These are phyloP conservation scores for Exophiala aquamarina DNA, from an alignment of 2,329 filamentous ascomycete species.

Conservation along the genomic window DNA sequence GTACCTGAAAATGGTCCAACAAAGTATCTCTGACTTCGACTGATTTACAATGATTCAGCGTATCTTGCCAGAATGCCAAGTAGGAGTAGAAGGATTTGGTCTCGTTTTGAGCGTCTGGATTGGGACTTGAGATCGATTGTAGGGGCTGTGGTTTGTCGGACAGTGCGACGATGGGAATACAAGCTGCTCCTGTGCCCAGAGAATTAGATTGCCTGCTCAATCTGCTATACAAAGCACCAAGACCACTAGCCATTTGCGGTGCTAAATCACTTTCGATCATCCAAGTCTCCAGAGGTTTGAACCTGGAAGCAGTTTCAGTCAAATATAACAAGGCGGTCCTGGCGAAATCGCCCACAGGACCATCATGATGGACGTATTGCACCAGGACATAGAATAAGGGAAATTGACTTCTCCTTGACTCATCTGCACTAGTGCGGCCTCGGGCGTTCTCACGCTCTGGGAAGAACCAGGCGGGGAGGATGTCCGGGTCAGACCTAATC, in stretches of 20 bases:
- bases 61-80: slow-evolving; percentile 96
- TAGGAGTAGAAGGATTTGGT: slow-evolving; percentile 93
- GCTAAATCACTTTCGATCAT: slow-evolving; percentile 95
- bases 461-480: slow-evolving; percentile 90
- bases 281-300: slow-evolving; percentile 84
- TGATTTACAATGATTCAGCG: slow-evolving; percentile 91
- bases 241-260: slow-evolving; percentile 92
- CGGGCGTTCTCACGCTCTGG: slow-evolving; percentile 47
- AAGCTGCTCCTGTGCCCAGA: slow-evolving; percentile 64
- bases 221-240: slow-evolving; percentile 75
- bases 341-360: slow-evolving; percentile 92
- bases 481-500: slow-evolving; percentile 83
- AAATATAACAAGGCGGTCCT: slow-evolving; percentile 92
- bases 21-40: slow-evolving; percentile 88
- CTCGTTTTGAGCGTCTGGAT: slow-evolving; percentile 76
- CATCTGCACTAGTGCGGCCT: slow-evolving; percentile 59
- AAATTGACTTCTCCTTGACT: slow-evolving; percentile 88
- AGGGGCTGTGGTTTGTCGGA: slow-evolving; percentile 82
- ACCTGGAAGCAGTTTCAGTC: slow-evolving; percentile 87
- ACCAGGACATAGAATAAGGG: slow-evolving; percentile 93
- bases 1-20: slow-evolving; percentile 93
- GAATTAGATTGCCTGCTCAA: slow-evolving; percentile 74
- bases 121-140: slow-evolving; percentile 72
- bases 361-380: slow-evolving; percentile 95
- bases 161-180: slow-evolving; percentile 81